A percentile compares a stretch with the other conserved stretches of the same genome.
Evolutionary conservation across 768 basidiomycete genomes (phyloP).

Genomic region (Termitomyces sp.): DNA sequence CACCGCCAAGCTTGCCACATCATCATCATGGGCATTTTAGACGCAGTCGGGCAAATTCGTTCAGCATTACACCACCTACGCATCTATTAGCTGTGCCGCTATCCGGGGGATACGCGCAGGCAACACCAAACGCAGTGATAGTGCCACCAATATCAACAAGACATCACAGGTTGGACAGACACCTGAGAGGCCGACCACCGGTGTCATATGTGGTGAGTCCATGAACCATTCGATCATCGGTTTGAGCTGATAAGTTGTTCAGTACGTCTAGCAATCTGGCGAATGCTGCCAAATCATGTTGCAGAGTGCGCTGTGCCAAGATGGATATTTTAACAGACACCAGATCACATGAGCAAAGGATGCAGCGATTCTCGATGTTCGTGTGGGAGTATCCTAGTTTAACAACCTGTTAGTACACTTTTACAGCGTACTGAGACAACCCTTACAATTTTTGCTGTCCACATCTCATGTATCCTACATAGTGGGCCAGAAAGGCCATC

Average conservation of each 20-base stretch:
- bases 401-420: too few relatives aligned
- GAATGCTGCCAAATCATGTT: neutral
- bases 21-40: conserved; percentile 7
- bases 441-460: too few relatives aligned
- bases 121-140: conserved; percentile 10
- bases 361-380: neutral
- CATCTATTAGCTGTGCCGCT: neutral
- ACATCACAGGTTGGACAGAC: conserved; percentile 3
- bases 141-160: conserved; percentile 2
- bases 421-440: too few relatives aligned
- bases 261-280: neutral
- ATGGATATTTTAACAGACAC: neutral
- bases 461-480: too few relatives aligned
- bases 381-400: neutral
- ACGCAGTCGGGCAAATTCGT: conserved; percentile 10
- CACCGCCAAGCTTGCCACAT: neutral
- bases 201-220: conserved; percentile 13
- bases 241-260: neutral
- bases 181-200: conserved; percentile 1
- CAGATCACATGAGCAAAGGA: neutral
- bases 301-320: too few relatives aligned
- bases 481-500: too few relatives aligned
- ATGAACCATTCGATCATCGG: neutral
- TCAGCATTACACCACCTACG: neutral
- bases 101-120: conserved; percentile 1